Evolutionary conservation across 441 rosid species (phyloP).

Genomic region (Euphorbia neoarborescens): DNA sequence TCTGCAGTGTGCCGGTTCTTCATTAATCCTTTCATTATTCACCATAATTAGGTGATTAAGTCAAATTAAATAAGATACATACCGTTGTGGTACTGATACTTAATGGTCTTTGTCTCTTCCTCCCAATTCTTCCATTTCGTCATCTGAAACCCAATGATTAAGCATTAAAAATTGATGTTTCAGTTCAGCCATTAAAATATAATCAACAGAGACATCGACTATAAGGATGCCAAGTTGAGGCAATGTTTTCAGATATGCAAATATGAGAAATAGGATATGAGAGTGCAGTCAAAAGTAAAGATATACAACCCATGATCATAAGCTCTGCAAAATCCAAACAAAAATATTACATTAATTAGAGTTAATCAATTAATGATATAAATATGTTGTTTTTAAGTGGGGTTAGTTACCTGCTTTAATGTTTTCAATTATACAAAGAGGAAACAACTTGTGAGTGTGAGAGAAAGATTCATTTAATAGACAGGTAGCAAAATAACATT

Average conservation of each 20-base stretch:
- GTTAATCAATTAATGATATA: slow-evolving; percentile 28
- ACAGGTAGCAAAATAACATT: no score
- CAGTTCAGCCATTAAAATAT: neutral
- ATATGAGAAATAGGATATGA: slow-evolving; percentile 45
- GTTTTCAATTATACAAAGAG: no score
- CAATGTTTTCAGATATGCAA: slow-evolving; percentile 41
- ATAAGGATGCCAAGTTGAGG: slow-evolving; percentile 72
- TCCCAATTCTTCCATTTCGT: slow-evolving; percentile 88
- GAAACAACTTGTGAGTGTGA: no score
- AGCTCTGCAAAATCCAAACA: slow-evolving; percentile 40
- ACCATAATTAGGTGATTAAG: neutral
- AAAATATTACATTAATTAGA: no score
- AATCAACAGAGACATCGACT: neutral
- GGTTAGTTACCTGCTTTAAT: slow-evolving; percentile 54
- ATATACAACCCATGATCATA: slow-evolving; percentile 89
- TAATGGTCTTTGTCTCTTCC: slow-evolving; percentile 64
- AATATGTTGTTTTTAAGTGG: slow-evolving; percentile 66
- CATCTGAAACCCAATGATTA: slow-evolving; percentile 44
- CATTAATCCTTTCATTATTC: neutral
- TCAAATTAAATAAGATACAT: neutral
- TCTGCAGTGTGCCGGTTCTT: slow-evolving; percentile 35
- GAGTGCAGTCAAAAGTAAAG: slow-evolving; percentile 56
- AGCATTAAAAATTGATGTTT: neutral
- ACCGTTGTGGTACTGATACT: slow-evolving; percentile 79
- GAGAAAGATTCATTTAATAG: no score